These are phyloP conservation scores for Botryosphaeria dothidea DNA, from an alignment of 2,329 filamentous ascomycete genomes.

Conservation along the genomic window DNA sequence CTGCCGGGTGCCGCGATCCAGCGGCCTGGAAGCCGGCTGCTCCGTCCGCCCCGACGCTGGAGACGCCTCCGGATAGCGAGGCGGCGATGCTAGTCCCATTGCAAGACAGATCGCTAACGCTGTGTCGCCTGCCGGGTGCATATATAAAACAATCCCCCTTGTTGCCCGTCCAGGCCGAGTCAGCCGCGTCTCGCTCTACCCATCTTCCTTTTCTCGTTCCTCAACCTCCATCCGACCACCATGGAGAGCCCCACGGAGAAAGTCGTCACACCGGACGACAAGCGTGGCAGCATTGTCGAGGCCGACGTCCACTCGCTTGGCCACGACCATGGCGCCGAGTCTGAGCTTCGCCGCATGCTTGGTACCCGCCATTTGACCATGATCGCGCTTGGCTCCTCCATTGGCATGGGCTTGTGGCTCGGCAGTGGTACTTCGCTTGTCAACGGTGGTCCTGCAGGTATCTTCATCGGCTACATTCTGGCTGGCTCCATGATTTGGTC, in stretches of 20 bases:
- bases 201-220: background rate
- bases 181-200: conserved; percentile 1
- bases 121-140: background rate
- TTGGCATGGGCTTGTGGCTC: conserved; percentile 52
- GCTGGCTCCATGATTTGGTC: conserved; percentile 43
- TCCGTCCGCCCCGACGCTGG: background rate
- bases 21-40: background rate
- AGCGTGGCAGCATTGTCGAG: conserved; percentile 12
- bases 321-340: conserved; percentile 31
- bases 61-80: background rate
- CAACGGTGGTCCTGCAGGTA: conserved; percentile 44
- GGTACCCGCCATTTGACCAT: conserved; percentile 44
- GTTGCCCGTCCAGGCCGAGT: background rate
- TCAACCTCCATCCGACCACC: background rate
- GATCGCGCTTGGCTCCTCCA: conserved; percentile 43
- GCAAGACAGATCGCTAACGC: background rate
- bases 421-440: conserved; percentile 45
- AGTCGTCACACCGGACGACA: background rate
- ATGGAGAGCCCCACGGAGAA: conserved; percentile 18
- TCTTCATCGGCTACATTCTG: conserved; percentile 49
- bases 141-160: conserved; percentile 8
- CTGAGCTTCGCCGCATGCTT: conserved; percentile 41
- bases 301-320: conserved; percentile 10
- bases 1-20: background rate
- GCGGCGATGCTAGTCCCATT: background rate